These are phyloP conservation scores for Beta vulgaris DNA, from an alignment of 148 eudicot species.

Conservation along the genomic window DNA sequence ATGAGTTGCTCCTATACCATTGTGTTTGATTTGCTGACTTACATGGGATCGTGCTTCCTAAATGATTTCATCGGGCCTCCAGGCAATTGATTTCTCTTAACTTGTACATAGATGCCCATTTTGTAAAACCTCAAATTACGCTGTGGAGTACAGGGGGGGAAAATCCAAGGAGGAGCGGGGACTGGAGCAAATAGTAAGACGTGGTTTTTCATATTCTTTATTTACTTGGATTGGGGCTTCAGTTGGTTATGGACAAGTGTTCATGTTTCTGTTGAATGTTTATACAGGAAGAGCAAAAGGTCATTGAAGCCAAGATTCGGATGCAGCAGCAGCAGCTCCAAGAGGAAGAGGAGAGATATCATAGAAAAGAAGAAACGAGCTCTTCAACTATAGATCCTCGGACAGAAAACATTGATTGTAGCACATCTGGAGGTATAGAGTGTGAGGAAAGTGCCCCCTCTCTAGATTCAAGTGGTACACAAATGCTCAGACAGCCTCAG, in stretches of 20 bases:
- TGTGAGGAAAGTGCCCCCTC: conserved; percentile 52
- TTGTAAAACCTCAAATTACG: conserved; percentile 89
- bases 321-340: conserved; percentile 83
- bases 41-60: neutral
- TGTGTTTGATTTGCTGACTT: neutral
- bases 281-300: conserved; percentile 85
- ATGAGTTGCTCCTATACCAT: conserved; percentile 1
- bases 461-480: conserved; percentile 38
- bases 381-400: conserved; percentile 43
- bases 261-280: conserved; percentile 14
- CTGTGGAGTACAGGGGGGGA: conserved; percentile 93
- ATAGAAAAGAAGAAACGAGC: conserved; percentile 44
- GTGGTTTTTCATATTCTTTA: neutral
- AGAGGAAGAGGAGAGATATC: conserved; percentile 74
- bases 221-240: neutral
- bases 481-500: conserved; percentile 45
- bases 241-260: neutral
- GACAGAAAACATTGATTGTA: conserved; percentile 45
- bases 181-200: conserved; percentile 87
- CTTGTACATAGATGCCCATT: conserved; percentile 75
- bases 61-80: neutral
- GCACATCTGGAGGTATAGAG: conserved; percentile 62
- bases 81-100: conserved; percentile 42
- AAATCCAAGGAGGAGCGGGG: conserved; percentile 95
- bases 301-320: conserved; percentile 98